Evolutionary conservation across 2,329 filamentous ascomycete genomes (phyloP).

Genomic region (Colletotrichum chlorophyti): DNA sequence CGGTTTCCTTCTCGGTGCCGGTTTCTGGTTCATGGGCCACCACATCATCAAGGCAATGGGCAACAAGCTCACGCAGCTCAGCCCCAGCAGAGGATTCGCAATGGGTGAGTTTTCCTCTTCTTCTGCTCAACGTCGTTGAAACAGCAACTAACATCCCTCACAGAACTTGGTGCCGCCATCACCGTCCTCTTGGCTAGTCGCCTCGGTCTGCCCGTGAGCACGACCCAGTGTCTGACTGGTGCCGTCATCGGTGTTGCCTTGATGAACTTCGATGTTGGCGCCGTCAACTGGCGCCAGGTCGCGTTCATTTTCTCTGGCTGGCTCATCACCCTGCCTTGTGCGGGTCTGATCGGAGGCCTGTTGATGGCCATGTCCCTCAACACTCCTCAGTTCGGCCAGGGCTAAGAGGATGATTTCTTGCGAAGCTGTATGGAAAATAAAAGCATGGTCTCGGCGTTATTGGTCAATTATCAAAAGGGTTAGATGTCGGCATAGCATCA

Average conservation of each 20-base stretch:
- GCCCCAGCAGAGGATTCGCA: conserved; percentile 40
- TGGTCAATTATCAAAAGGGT: too few species aligned
- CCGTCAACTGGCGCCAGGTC: conserved; percentile 36
- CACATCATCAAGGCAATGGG: conserved; percentile 47
- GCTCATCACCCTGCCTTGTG: conserved; percentile 33
- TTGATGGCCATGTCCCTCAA: conserved; percentile 35
- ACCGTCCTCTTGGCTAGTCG: conserved; percentile 34
- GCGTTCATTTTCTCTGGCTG: conserved; percentile 36
- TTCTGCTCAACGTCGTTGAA: too few species aligned
- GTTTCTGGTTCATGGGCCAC: conserved; percentile 49
- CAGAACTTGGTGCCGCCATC: conserved; percentile 45
- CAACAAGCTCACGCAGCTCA: conserved; percentile 48
- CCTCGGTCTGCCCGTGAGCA: conserved; percentile 35
- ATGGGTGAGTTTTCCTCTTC: too few species aligned
- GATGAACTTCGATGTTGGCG: conserved; percentile 32
- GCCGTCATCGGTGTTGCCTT: conserved; percentile 34
- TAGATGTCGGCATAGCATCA: too few species aligned
- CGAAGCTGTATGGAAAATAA: neutral
- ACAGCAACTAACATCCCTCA: neutral
- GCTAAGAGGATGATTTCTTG: neutral
- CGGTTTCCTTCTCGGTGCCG: conserved; percentile 44
- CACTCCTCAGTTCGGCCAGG: conserved; percentile 30
- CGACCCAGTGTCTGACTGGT: conserved; percentile 37
- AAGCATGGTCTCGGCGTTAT: conserved; percentile 6
- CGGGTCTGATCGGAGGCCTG: conserved; percentile 34